These are phyloP conservation scores for Yamadazyma atlantica DNA, from an alignment of 1,139 yeast species.

Conservation along the genomic window DNA sequence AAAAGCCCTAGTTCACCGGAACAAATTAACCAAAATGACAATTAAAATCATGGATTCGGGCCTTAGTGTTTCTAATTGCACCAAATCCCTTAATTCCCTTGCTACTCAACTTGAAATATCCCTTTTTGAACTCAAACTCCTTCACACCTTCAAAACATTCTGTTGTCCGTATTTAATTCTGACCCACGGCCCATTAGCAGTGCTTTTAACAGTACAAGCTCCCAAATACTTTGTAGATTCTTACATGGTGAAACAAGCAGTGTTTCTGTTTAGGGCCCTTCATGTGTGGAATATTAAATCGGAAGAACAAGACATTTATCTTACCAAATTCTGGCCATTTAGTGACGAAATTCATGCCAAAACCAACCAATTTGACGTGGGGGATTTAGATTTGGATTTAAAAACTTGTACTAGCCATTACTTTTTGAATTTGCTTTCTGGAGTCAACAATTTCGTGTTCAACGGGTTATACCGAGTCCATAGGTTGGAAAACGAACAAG, in stretches of 20 bases:
- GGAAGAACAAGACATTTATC: background rate
- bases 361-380: background rate
- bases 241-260: slow-evolving; percentile 2
- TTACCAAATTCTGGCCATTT: background rate
- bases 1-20: background rate
- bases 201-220: slow-evolving; percentile 1
- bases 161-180: background rate
- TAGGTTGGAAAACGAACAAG: slow-evolving; percentile 1
- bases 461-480: background rate
- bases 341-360: background rate
- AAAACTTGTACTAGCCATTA: background rate
- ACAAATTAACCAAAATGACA: background rate
- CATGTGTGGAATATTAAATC: slow-evolving; percentile 3
- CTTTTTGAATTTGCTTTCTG: background rate
- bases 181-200: slow-evolving; percentile 1
- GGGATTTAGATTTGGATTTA: background rate
- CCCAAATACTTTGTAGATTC: slow-evolving; percentile 1
- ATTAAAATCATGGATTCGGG: background rate
- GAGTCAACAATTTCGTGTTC: background rate
- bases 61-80: background rate
- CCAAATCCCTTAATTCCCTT: slow-evolving; percentile 4
- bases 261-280: slow-evolving; percentile 5
- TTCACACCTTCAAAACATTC: slow-evolving; percentile 1
- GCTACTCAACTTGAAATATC: slow-evolving; percentile 3
- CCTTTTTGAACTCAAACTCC: slow-evolving; percentile 5